Conservation (phyloP, 208 protist species). For the Leishmania martiniquensis region DNA sequence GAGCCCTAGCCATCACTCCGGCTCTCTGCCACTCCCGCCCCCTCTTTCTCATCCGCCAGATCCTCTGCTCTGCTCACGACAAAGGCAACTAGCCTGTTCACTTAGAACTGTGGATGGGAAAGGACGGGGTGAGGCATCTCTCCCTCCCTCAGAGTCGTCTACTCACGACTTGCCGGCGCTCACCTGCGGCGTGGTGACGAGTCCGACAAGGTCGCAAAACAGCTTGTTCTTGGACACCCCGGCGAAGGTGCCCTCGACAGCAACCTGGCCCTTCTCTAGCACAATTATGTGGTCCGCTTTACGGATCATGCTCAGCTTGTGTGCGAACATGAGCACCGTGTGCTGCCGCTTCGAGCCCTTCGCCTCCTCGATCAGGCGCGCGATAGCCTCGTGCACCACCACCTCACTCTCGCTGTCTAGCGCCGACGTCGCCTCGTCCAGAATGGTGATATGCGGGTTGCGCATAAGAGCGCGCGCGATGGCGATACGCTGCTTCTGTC, state of each 20-base stretch:
- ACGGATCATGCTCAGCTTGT: conserved; percentile 88
- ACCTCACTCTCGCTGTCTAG: conserved; percentile 92
- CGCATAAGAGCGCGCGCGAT: conserved; percentile 92
- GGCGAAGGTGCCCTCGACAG: conserved; percentile 72
- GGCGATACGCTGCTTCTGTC: conserved; percentile 95
- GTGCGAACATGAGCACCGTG: conserved; percentile 90
- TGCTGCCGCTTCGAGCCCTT: conserved; percentile 42
- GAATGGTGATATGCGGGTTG: conserved; percentile 86
- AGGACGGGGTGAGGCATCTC: not conserved
- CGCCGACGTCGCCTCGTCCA: conserved; percentile 94
- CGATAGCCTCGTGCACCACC: conserved; percentile 89
- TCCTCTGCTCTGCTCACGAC: too few relatives aligned
- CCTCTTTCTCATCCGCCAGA: not conserved
- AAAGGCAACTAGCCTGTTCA: not conserved
- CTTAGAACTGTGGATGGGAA: not conserved
- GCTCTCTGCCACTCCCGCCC: not conserved
- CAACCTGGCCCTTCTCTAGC: conserved; percentile 79
- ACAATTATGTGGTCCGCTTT: conserved; percentile 91
- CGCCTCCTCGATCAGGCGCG: conserved; percentile 69
- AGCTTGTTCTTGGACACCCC: conserved; percentile 58
- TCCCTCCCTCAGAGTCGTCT: not conserved
- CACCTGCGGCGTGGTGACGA: conserved; percentile 23
- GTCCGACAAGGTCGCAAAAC: conserved; percentile 73
- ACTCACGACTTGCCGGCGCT: not conserved
- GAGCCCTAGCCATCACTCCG: not conserved